Percentiles rank a stretch among this genome's conserved stretches.
phyloP scores from a whole-genome alignment of 2,329 filamentous ascomycete species.

The Chaetothyriales sp. region DNA sequence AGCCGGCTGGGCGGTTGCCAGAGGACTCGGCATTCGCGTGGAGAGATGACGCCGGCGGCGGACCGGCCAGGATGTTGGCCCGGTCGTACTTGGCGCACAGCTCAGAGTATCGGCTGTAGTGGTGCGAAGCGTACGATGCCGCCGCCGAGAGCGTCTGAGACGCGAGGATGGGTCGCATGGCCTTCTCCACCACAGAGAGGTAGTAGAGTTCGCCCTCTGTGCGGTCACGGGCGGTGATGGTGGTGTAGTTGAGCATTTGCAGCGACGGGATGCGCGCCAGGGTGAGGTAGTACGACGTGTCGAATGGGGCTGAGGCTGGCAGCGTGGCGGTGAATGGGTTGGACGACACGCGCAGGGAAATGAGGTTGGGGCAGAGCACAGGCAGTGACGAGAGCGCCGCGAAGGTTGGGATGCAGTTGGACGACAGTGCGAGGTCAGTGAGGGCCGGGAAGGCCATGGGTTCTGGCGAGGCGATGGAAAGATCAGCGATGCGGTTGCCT shows the following conservation, averaged over 20 bases:
- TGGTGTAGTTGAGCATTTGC: slow-evolving; percentile 35
- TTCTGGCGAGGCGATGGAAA: slow-evolving; percentile 2
- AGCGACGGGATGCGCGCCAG: slow-evolving; percentile 24
- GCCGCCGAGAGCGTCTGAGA: slow-evolving; percentile 21
- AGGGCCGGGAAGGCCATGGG: slow-evolving; percentile 41
- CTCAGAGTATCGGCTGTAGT: slow-evolving; percentile 58
- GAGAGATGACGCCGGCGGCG: not conserved
- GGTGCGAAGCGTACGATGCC: not conserved
- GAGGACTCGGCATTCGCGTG: not conserved
- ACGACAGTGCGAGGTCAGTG: slow-evolving; percentile 58
- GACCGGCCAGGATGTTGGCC: slow-evolving; percentile 8
- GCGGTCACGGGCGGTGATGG: slow-evolving; percentile 59
- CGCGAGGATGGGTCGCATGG: slow-evolving; percentile 47
- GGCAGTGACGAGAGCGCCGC: slow-evolving; percentile 57
- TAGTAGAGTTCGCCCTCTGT: slow-evolving; percentile 90
- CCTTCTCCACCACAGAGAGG: slow-evolving; percentile 65
- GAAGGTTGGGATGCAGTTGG: slow-evolving; percentile 59
- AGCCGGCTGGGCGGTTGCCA: slow-evolving; percentile 52
- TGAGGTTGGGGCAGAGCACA: slow-evolving; percentile 56
- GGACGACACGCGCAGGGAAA: slow-evolving; percentile 63
- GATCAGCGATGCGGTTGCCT: slow-evolving; percentile 51
- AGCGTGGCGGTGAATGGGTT: slow-evolving; percentile 50
- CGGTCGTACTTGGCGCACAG: slow-evolving; percentile 66
- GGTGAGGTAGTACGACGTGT: slow-evolving; percentile 16
- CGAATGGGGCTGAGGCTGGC: slow-evolving; percentile 3